A percentile compares a stretch with the other conserved stretches of the same genome.
phyloP scores from a whole-genome alignment of 2,329 filamentous ascomycete genomes.

The Diaporthe vaccinii region DNA sequence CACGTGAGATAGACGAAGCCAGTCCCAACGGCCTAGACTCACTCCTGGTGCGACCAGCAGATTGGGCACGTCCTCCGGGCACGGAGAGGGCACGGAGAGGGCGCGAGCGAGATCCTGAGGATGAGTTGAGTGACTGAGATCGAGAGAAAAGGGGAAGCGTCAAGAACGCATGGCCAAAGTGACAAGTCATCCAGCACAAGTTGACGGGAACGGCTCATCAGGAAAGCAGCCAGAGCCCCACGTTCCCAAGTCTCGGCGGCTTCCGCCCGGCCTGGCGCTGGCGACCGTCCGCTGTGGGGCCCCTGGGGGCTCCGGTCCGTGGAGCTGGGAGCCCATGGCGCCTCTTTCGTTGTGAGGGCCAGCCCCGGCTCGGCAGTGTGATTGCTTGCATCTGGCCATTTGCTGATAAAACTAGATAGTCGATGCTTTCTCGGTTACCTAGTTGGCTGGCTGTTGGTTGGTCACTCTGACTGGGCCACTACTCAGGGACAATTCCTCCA shows the following conservation, averaged over 20 bases:
- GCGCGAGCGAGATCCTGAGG: neutral
- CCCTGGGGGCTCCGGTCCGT: conserved; percentile 24
- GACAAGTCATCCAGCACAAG: conserved; percentile 26
- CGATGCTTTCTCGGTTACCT: neutral
- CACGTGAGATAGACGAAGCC: conserved; percentile 23
- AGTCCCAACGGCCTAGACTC: conserved; percentile 19
- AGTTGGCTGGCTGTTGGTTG: neutral
- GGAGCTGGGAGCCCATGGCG: conserved; percentile 7
- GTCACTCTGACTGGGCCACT: conserved; percentile 5
- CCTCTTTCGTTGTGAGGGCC: neutral
- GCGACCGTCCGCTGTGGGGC: conserved; percentile 35
- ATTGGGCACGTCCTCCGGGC: neutral
- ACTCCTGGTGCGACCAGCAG: conserved; percentile 11
- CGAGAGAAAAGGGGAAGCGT: neutral
- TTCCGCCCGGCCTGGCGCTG: conserved; percentile 36
- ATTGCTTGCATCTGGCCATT: conserved; percentile 25
- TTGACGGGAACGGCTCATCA: neutral
- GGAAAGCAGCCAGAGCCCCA: conserved; percentile 1
- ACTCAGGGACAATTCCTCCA: neutral
- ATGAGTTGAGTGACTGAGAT: neutral
- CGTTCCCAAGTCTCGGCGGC: conserved; percentile 27
- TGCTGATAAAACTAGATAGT: conserved; percentile 14
- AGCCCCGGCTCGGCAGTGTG: conserved; percentile 26
- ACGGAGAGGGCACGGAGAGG: neutral
- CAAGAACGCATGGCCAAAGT: neutral